Conservation (phyloP, 148 eudicot species). For the Rhododendron vialii region DNA sequence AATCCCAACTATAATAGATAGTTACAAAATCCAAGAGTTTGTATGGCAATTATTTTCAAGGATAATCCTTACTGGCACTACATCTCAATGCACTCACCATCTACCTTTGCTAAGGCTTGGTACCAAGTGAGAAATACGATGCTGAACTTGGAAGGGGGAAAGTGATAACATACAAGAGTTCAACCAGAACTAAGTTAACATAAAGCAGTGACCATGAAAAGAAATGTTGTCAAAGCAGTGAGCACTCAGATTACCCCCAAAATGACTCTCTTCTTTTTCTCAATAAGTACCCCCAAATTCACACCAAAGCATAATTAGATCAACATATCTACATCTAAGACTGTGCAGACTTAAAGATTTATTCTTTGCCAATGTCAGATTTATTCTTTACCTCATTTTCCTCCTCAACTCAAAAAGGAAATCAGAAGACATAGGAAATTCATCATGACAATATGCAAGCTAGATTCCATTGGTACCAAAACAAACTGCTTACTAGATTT, state of each 20-base stretch:
- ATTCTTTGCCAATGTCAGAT: neutral
- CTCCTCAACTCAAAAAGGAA: neutral
- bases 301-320: no score
- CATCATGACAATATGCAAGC: neutral
- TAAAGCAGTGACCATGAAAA: neutral
- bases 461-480: neutral
- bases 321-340: neutral
- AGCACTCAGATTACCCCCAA: neutral
- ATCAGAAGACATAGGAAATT: neutral
- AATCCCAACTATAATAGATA: neutral
- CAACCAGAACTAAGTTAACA: neutral
- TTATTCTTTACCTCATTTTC: neutral
- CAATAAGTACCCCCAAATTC: no score
- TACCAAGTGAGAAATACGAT: neutral
- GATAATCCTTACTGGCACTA: neutral
- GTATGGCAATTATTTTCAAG: neutral
- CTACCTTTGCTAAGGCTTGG: neutral
- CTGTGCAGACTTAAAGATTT: neutral
- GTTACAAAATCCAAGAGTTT: neutral
- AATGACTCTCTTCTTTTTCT: no score
- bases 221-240: no score
- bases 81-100: neutral
- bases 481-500: neutral
- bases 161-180: neutral
- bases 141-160: neutral